These are phyloP conservation scores for Colletotrichum trifolii DNA, from an alignment of 2,329 filamentous ascomycete species.

Conservation along the genomic window DNA sequence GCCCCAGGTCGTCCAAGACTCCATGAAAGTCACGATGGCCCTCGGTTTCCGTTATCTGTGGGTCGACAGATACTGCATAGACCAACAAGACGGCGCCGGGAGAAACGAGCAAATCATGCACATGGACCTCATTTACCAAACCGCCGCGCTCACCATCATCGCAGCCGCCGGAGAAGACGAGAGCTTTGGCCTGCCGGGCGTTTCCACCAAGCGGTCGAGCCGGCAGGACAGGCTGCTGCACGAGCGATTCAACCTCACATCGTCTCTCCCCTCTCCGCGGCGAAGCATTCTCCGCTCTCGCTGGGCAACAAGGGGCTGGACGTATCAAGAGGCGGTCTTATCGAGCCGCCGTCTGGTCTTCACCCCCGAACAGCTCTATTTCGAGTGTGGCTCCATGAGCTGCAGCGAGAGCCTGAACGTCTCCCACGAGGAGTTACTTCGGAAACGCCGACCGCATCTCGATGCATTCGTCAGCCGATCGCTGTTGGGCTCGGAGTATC, in stretches of 20 bases:
- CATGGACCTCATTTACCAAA: conserved; percentile 42
- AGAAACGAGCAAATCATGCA: conserved; percentile 40
- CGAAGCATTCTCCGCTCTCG: conserved; percentile 10
- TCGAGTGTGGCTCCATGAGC: conserved; percentile 38
- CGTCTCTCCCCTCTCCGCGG: conserved; percentile 14
- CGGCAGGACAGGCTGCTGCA: conserved; percentile 3
- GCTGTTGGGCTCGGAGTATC: conserved; percentile 19
- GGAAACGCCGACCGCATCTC: conserved; percentile 2
- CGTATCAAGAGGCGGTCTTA: conserved; percentile 33
- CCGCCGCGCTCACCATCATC: conserved; percentile 40
- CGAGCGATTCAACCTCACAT: conserved; percentile 14
- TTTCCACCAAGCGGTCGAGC: conserved; percentile 8
- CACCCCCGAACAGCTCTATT: conserved; percentile 42
- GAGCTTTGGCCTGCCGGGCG: conserved; percentile 19
- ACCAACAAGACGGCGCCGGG: conserved; percentile 41
- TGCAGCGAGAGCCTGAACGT: conserved; percentile 17
- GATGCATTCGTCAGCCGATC: conserved; percentile 16
- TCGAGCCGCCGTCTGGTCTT: conserved; percentile 41
- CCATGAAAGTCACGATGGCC: conserved; percentile 36
- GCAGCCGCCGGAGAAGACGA: conserved; percentile 35
- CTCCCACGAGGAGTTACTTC: conserved; percentile 10
- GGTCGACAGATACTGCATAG: conserved; percentile 43
- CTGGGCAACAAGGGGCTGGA: conserved; percentile 32
- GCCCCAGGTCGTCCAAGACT: conserved; percentile 32
- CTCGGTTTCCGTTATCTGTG: conserved; percentile 42